phyloP scores from a whole-genome alignment of 148 eudicot genomes.

The Amaranthus cruentus region DNA sequence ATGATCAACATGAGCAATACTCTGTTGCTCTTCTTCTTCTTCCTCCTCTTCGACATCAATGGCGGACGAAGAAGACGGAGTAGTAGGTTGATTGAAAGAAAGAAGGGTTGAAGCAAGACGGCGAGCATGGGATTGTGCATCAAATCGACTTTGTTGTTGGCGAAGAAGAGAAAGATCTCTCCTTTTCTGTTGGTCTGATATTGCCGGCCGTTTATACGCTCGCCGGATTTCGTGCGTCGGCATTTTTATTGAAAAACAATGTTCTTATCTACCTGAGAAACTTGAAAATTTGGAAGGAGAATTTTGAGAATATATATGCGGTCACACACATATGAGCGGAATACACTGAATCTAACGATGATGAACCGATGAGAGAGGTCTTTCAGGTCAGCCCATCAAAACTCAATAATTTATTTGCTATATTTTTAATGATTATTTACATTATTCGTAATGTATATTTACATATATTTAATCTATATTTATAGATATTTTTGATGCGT shows the following conservation, averaged over 20 bases:
- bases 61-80: slow-evolving; percentile 10
- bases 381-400: too few species aligned
- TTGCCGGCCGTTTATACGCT: slow-evolving; percentile 68
- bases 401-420: too few species aligned
- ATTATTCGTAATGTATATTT: too few species aligned
- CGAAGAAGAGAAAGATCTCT: slow-evolving; percentile 79
- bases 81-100: slow-evolving; percentile 38
- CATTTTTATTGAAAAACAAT: slow-evolving; percentile 28
- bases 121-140: slow-evolving; percentile 83
- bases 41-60: slow-evolving; percentile 16
- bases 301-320: too few species aligned
- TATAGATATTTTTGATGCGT: too few species aligned
- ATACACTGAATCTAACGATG: too few species aligned
- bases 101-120: slow-evolving; percentile 60
- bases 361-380: too few species aligned
- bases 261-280: too few species aligned
- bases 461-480: too few species aligned
- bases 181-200: slow-evolving; percentile 89
- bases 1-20: slow-evolving; percentile 17
- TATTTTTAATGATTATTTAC: too few species aligned
- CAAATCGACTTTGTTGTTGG: slow-evolving; percentile 66
- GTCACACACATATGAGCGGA: too few species aligned
- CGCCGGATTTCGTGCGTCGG: slow-evolving; percentile 81
- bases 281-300: too few species aligned
- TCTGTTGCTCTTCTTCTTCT: slow-evolving; percentile 16